Evolutionary conservation across 106 monocot species (phyloP), one percentile per base, ranked within the genome.

Genomic region (Dendrobium huoshanense): DNA sequence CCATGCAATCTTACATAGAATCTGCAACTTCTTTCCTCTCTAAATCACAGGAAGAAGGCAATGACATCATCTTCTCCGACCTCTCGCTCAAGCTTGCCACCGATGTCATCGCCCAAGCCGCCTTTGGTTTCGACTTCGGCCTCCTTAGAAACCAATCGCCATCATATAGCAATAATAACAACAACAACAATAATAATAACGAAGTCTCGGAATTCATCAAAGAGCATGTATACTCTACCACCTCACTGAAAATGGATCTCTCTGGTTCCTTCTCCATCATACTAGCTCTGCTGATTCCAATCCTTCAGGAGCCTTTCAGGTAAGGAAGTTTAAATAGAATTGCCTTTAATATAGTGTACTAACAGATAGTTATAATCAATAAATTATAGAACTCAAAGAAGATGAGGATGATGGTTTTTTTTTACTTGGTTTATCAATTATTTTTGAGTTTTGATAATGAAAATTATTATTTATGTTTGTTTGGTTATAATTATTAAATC

Each of bases 201-300:
- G 80, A 86, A 42, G 84, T 82, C 55, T 81, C 89, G 0, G 77
- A 72, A 3, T 93, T 93, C 58, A 42, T 93, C 76, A 82, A 86
- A 54, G 81, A 84, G 17, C 91, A 93, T 70, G 49, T 87, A 7
- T 72, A 84, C 41, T 85, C 93, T 67, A 91, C 87, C 41, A 87
- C 83, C n/a, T 89, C 93, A 0, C 78, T 93, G 41, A 93, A 93
- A 73, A 93, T 93, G 93, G 93, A 91, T 56, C 85, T 93, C 17
- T 84, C 88, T 2, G 89, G 85, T 0, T 93, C 93, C 29, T 81
- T 87, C 48, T 93, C 93, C 25, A 87, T 86, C 18, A 82, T 93
- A 17, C 43, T 91, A 24, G 93, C 88, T 17, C 41, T 87, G 18
- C 56, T 93, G 19, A 20, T 83, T 3, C 93, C 93, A 0, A 73